Conservation (phyloP, 202 grass and related monocot genomes). For the Schoenoplectus triqueter region DNA sequence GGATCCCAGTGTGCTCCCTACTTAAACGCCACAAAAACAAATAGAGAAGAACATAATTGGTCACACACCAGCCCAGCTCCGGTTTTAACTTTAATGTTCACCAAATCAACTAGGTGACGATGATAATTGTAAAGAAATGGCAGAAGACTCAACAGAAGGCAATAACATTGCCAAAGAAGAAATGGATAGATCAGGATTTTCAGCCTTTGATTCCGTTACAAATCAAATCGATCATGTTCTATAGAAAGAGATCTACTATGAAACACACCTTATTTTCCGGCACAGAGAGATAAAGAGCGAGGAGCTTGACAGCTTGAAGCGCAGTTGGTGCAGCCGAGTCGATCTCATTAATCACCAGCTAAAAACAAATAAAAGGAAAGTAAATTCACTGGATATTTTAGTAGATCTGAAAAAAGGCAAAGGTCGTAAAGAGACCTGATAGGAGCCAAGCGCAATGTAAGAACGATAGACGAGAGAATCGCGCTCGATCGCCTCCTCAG, state of each 20-base stretch:
- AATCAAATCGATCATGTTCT: background rate
- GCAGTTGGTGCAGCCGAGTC: constrained; percentile 81
- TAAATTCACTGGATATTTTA: background rate
- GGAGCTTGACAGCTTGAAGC: constrained; percentile 92
- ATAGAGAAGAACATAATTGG: no score
- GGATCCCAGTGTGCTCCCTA: background rate
- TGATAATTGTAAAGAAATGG: no score
- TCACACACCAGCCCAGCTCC: no score
- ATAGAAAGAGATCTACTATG: background rate
- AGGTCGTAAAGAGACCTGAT: constrained; percentile 56
- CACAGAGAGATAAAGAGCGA: constrained; percentile 70
- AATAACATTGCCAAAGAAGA: background rate
- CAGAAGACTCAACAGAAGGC: no score
- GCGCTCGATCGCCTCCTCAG: constrained; percentile 74
- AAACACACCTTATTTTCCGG: constrained; percentile 51
- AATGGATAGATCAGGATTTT: background rate
- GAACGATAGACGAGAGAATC: constrained; percentile 89
- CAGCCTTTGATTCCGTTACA: background rate
- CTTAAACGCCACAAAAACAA: background rate
- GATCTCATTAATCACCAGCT: constrained; percentile 94
- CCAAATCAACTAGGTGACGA: no score
- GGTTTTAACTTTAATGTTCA: no score
- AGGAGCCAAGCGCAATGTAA: constrained; percentile 88
- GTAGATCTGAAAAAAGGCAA: constrained; percentile 23
- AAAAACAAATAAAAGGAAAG: background rate